These are phyloP conservation scores for Beauveria sp. DNA, from an alignment of 2,329 filamentous ascomycete species.

Conservation along the genomic window DNA sequence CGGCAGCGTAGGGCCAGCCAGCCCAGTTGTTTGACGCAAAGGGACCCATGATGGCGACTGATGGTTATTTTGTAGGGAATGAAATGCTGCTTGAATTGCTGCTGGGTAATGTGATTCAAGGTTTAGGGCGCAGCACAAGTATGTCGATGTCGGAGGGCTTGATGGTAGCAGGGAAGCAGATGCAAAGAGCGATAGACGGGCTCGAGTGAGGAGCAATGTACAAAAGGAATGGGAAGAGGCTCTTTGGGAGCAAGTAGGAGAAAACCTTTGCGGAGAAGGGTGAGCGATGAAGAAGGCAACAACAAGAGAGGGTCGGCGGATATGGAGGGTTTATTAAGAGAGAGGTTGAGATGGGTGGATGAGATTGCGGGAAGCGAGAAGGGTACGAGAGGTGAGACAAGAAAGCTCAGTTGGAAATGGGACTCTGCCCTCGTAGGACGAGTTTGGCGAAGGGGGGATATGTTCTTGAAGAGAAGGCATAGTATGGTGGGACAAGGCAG, in stretches of 20 bases:
- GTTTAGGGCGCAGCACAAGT: background rate
- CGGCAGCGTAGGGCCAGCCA: conserved; percentile 25
- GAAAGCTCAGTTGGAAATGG: conserved; percentile 7
- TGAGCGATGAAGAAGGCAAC: conserved; percentile 1
- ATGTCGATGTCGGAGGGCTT: background rate
- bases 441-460: conserved; percentile 25
- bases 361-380: conserved; percentile 1
- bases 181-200: background rate
- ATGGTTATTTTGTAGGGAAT: background rate
- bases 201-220: background rate
- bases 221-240: background rate
- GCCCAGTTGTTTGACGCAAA: conserved; percentile 30
- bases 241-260: background rate
- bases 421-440: conserved; percentile 27
- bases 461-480: conserved; percentile 18
- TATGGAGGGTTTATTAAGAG: conserved; percentile 9
- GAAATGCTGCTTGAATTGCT: background rate
- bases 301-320: conserved; percentile 3
- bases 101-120: background rate
- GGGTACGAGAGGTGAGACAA: conserved; percentile 11
- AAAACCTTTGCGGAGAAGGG: background rate
- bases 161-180: background rate
- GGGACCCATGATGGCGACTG: conserved; percentile 22
- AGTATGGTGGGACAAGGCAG: conserved; percentile 8
- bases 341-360: conserved; percentile 3